Evolutionary conservation across 1,284 basidiomycete genomes (phyloP).

Genomic region (Boletus calvinii): DNA sequence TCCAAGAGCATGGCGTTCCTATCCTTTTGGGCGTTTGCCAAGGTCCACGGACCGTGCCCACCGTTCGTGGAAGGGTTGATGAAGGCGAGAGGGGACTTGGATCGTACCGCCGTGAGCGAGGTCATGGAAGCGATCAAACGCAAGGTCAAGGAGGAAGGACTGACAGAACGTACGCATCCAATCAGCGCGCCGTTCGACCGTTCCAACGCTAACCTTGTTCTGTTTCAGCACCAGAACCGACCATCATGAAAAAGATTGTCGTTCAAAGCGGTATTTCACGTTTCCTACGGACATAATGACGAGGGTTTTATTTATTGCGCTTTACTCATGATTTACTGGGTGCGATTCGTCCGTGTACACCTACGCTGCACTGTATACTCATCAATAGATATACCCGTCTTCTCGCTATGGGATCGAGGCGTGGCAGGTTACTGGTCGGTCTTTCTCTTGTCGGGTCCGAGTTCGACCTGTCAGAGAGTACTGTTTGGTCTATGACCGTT

Average conservation of each 20-base stretch:
- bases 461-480: too few relatives aligned
- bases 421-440: too few relatives aligned
- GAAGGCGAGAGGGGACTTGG: conserved; percentile 88
- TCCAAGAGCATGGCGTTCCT: conserved; percentile 93
- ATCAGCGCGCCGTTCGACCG: background rate
- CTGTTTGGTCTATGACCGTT: too few relatives aligned
- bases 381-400: conserved; percentile 7
- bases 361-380: conserved; percentile 18
- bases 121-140: conserved; percentile 94
- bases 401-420: conserved; percentile 36
- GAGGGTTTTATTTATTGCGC: background rate
- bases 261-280: conserved; percentile 74
- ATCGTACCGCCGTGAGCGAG: conserved; percentile 82
- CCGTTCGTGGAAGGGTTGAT: conserved; percentile 89
- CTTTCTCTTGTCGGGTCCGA: too few relatives aligned
- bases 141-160: conserved; percentile 86
- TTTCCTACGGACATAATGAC: conserved; percentile 45
- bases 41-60: conserved; percentile 91
- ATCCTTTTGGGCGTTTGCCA: conserved; percentile 96
- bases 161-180: conserved; percentile 74
- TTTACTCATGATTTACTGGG: conserved; percentile 1
- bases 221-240: conserved; percentile 64
- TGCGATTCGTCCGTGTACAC: conserved; percentile 5
- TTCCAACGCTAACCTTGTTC: conserved; percentile 9
- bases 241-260: conserved; percentile 83